A percentile compares a stretch with the other conserved stretches of the same genome.
Conservation (phyloP, 306 rosid species). For the Quercus bicolor region DNA sequence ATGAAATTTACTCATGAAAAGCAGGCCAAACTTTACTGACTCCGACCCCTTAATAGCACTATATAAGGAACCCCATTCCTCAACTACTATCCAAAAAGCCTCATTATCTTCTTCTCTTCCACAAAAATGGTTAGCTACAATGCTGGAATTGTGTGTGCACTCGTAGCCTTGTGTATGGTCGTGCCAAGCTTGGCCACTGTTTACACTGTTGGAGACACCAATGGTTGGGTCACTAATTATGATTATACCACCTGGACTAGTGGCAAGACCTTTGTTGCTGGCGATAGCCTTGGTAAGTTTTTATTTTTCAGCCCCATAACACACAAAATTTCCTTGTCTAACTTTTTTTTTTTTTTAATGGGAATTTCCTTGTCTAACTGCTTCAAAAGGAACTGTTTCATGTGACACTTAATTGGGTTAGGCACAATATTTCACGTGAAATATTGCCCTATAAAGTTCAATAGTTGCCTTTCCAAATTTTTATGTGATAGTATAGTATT, state of each 20-base stretch:
- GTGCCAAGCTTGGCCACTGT: constrained; percentile 50
- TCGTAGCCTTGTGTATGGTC: constrained; percentile 40
- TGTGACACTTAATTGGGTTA: too few relatives aligned
- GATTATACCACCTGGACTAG: constrained; percentile 78
- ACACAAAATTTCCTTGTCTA: too few relatives aligned
- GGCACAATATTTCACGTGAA: too few relatives aligned
- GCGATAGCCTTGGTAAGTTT: constrained; percentile 68
- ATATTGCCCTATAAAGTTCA: too few relatives aligned
- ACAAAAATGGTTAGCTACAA: constrained; percentile 44
- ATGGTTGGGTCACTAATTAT: constrained; percentile 64
- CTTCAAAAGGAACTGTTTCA: too few relatives aligned
- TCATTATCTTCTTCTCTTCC: background rate
- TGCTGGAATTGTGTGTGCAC: constrained; percentile 22
- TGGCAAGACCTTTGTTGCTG: constrained; percentile 60
- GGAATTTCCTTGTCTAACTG: too few relatives aligned
- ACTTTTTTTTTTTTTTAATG: too few relatives aligned
- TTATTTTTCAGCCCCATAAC: background rate
- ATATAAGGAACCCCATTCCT: constrained; percentile 41
- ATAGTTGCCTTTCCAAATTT: too few relatives aligned
- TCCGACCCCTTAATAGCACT: constrained; percentile 30
- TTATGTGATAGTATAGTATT: too few relatives aligned
- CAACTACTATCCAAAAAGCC: constrained; percentile 14
- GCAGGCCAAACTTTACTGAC: constrained; percentile 59
- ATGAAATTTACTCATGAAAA: constrained; percentile 7
- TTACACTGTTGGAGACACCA: constrained; percentile 67